Percentiles rank a stretch among this genome's conserved stretches.
These are phyloP conservation scores for Solioccasus polychromus DNA, from an alignment of 768 basidiomycete genomes.

Conservation along the genomic window DNA sequence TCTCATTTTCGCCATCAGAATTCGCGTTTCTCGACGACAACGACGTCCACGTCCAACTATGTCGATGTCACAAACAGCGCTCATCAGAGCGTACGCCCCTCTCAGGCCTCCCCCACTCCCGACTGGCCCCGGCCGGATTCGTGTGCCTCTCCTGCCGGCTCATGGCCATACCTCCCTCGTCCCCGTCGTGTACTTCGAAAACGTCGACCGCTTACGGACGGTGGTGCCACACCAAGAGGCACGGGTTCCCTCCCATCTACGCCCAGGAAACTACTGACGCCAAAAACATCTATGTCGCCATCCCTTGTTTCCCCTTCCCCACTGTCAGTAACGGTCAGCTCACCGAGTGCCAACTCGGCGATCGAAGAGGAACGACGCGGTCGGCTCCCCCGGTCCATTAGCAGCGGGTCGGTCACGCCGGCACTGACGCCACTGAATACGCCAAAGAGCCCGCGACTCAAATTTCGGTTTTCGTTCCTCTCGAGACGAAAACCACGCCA, in stretches of 20 bases:
- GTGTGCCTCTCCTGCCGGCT: slow-evolving; percentile 14
- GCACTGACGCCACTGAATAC: slow-evolving; percentile 6
- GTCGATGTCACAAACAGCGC: slow-evolving; percentile 13
- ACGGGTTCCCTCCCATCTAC: slow-evolving; percentile 11
- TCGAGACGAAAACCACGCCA: slow-evolving; percentile 16
- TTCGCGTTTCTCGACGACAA: slow-evolving; percentile 36
- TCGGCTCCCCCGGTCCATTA: slow-evolving; percentile 3
- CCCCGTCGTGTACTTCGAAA: slow-evolving; percentile 30
- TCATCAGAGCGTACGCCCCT: slow-evolving; percentile 1
- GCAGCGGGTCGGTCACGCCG: neutral
- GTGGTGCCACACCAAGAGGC: neutral
- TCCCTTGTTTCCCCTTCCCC: slow-evolving; percentile 4
- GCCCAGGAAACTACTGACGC: slow-evolving; percentile 3
- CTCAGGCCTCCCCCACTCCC: slow-evolving; percentile 3
- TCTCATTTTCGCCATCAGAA: slow-evolving; percentile 12
- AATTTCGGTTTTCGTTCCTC: slow-evolving; percentile 13
- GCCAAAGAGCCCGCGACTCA: slow-evolving; percentile 17
- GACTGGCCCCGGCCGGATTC: neutral
- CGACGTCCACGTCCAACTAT: slow-evolving; percentile 33
- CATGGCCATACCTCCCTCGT: slow-evolving; percentile 23
- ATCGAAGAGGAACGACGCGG: slow-evolving; percentile 1
- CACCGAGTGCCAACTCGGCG: neutral
- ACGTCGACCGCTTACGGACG: slow-evolving; percentile 22
- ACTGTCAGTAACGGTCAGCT: neutral
- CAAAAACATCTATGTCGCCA: neutral